A percentile compares a stretch with the other conserved stretches of the same genome.
phyloP scores from a whole-genome alignment of 1,139 yeast species.

The Zygosaccharomyces sapae region DNA sequence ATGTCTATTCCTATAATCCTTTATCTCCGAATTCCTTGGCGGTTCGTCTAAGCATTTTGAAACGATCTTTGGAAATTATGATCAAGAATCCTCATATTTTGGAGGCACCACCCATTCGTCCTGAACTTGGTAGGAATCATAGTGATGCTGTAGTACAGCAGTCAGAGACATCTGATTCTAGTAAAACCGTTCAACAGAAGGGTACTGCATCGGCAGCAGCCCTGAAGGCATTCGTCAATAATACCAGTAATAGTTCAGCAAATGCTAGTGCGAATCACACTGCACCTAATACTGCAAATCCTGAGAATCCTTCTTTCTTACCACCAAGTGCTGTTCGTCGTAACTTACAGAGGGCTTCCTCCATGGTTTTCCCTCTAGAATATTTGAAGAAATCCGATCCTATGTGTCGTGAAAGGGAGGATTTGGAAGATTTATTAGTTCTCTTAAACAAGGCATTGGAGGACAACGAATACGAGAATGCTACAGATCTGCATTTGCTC shows the following conservation, averaged over 20 bases:
- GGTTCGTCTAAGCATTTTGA: slow-evolving; percentile 66
- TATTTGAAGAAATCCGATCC: slow-evolving; percentile 6
- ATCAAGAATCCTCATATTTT: slow-evolving; percentile 33
- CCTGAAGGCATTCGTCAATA: slow-evolving; percentile 49
- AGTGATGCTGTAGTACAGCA: slow-evolving; percentile 10
- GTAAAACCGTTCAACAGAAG: slow-evolving; percentile 12
- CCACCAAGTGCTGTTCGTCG: slow-evolving; percentile 4
- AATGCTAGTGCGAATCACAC: slow-evolving; percentile 11
- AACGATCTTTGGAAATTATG: slow-evolving; percentile 64
- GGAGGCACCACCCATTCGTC: slow-evolving; percentile 17
- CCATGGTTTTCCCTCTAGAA: slow-evolving; percentile 16
- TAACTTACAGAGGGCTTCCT: slow-evolving; percentile 17
- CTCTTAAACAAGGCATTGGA: slow-evolving; percentile 35
- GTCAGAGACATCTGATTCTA: slow-evolving; percentile 1
- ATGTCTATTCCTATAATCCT: slow-evolving; percentile 81
- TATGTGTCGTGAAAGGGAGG: slow-evolving; percentile 7
- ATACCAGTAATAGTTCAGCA: slow-evolving; percentile 9
- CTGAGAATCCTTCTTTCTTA: slow-evolving; percentile 3
- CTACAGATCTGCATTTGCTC: slow-evolving; percentile 34
- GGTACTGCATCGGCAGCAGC: slow-evolving; percentile 62
- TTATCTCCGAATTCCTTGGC: slow-evolving; percentile 77
- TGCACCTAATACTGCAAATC: slow-evolving; percentile 6
- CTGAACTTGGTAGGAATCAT: slow-evolving; percentile 12
- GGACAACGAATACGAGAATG: slow-evolving; percentile 36
- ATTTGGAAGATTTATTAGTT: slow-evolving; percentile 25